These are phyloP conservation scores for Fusarium sp. DNA, from an alignment of 2,329 filamentous ascomycete genomes.

Conservation along the genomic window DNA sequence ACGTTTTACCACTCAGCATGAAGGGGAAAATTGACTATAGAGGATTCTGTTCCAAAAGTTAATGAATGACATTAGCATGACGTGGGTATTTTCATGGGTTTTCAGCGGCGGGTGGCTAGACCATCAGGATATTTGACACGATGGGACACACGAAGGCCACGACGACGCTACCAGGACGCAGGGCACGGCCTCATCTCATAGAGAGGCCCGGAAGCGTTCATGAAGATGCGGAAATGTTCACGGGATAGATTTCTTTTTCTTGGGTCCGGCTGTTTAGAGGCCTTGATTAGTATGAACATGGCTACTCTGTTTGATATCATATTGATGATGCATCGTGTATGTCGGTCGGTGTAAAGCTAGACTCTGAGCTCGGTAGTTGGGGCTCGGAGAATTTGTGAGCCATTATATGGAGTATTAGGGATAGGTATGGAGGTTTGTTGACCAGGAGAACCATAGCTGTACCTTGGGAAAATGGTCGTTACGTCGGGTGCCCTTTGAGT, in stretches of 20 bases:
- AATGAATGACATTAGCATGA: slow-evolving; percentile 42
- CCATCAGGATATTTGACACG: slow-evolving; percentile 44
- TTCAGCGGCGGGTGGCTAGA: slow-evolving; percentile 43
- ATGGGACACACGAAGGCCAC: slow-evolving; percentile 40
- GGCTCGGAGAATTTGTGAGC: neutral
- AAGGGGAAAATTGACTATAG: slow-evolving; percentile 47
- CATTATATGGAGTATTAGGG: neutral
- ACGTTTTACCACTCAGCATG: slow-evolving; percentile 35
- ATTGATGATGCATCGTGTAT: neutral
- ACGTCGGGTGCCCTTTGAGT: neutral
- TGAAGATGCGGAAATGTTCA: slow-evolving; percentile 48
- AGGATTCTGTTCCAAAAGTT: slow-evolving; percentile 46
- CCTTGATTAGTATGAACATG: slow-evolving; percentile 45
- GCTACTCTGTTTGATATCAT: slow-evolving; percentile 7
- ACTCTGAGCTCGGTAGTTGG: neutral
- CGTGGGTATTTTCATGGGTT: slow-evolving; percentile 47
- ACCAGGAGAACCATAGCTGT: neutral
- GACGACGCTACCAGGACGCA: slow-evolving; percentile 46
- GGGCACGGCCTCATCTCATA: slow-evolving; percentile 47
- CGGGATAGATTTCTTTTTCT: slow-evolving; percentile 51
- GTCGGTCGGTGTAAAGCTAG: neutral
- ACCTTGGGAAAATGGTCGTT: neutral
- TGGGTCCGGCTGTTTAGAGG: slow-evolving; percentile 39
- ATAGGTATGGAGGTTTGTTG: neutral
- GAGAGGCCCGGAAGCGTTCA: slow-evolving; percentile 45